A percentile compares a stretch with the other conserved stretches of the same genome.
Conservation (phyloP, 73 alveolate genomes). For the Blepharisma stoltei region DNA sequence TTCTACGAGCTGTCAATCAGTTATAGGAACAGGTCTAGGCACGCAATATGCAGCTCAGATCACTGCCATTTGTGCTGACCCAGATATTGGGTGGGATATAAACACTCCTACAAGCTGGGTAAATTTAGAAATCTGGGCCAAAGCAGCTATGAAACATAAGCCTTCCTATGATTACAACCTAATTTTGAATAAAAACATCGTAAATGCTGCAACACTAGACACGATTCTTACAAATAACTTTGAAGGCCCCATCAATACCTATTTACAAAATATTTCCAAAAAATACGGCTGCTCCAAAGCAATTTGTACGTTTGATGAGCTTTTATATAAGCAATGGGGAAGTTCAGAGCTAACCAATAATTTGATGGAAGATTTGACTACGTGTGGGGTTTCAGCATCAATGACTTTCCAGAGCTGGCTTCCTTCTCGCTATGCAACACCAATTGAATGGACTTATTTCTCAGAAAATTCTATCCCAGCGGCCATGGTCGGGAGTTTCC, state of each 20-base stretch:
- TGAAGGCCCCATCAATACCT: background rate
- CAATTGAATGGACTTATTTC: conserved; percentile 7
- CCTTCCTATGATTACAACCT: background rate
- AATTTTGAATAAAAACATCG: background rate
- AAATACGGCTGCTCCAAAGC: background rate
- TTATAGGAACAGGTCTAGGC: background rate
- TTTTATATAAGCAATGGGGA: conserved; percentile 11
- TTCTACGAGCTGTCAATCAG: background rate
- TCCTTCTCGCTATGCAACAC: background rate
- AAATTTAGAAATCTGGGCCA: background rate
- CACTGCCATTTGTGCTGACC: background rate
- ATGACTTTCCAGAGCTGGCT: conserved; percentile 3
- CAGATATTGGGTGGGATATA: background rate
- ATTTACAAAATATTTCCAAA: background rate
- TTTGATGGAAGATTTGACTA: background rate
- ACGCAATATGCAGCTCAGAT: background rate
- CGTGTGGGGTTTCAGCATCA: background rate
- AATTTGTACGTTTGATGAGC: conserved; percentile 2
- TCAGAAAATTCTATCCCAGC: background rate
- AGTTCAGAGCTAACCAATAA: background rate
- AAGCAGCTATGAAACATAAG: background rate
- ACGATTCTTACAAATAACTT: background rate
- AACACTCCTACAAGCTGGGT: background rate
- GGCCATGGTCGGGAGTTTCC: background rate
- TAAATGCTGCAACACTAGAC: background rate